Evolutionary conservation across 106 monocot genomes (phyloP), one percentile per base, ranked within the genome.

Genomic region (Dioscorea dumetorum): DNA sequence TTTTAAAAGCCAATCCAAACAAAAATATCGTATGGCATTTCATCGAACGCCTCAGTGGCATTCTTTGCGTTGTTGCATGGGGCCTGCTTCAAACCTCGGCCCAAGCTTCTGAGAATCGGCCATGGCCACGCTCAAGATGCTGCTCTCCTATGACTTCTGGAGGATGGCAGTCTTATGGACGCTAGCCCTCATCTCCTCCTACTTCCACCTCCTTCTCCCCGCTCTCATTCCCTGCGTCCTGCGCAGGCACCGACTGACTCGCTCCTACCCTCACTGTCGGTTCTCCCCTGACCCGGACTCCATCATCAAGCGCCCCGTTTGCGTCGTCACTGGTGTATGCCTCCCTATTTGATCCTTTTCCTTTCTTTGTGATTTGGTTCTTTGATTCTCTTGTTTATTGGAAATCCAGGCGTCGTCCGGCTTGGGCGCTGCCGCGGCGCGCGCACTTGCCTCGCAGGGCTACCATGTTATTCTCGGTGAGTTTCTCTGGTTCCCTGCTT

Each of bases 281-380:
- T 50, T 67, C 33, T 56, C 53, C 24, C 18, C 56, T 4, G 54
- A 53, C 32, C 57, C 75, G 2, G 57, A 19, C 17, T 68, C 56
- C 34, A 17, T 15, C 10, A n/a, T 76, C 73, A 24, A 50, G 22
- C 49, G 63, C 8, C 91, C 88, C 10, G 62, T 91, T 49, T 91
- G 95, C 69, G 70, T 95, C 21, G 62, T 95, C 65, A 95, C 95
- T 5, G 95, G 95, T 35, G 91, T 93, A 72, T 66, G 63, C 62
- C 12, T 41, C 34, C 9, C 4, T 48, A 0, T 49, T 16, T 19
- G 8, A 57, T 28, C 59, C 2, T 17, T 13, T 50, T 28, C 12
- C 2, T 9, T 24, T 52, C 18, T 67, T 28, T 69, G 50, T 9
- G 23, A 14, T 63, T 22, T 67, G 34, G 9, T 59, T 54, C 24